These are phyloP conservation scores for Kurtzmaniella natalensis DNA, from an alignment of 1,139 yeast genomes.

Conservation along the genomic window DNA sequence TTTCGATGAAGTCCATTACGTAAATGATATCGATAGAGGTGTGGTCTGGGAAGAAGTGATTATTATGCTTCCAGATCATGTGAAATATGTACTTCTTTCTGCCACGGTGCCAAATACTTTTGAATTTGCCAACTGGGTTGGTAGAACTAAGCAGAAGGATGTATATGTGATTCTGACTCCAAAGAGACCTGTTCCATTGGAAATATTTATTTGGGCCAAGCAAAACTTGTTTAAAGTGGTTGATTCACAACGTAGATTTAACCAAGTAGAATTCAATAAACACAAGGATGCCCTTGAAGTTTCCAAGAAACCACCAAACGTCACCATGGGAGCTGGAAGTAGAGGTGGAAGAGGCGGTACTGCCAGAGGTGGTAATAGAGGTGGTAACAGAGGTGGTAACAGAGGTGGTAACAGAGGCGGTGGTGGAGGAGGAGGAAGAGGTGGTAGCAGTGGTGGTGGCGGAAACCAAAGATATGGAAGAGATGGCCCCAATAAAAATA, in stretches of 20 bases:
- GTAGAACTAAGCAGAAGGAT: slow-evolving; percentile 92
- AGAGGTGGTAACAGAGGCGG: slow-evolving; percentile 23
- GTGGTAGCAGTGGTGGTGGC: slow-evolving; percentile 15
- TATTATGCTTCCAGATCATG: slow-evolving; percentile 93
- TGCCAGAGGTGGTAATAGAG: slow-evolving; percentile 39
- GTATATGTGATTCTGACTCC: slow-evolving; percentile 95
- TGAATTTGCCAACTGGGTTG: slow-evolving; percentile 98
- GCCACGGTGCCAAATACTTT: slow-evolving; percentile 98
- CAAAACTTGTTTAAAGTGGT: slow-evolving; percentile 65
- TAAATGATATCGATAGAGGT: slow-evolving; percentile 94
- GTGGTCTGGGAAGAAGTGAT: slow-evolving; percentile 99
- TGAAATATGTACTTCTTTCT: slow-evolving; percentile 79
- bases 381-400: slow-evolving; percentile 22
- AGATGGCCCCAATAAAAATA: slow-evolving; percentile 73
- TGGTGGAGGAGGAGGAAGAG: slow-evolving; percentile 14
- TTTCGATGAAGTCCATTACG: slow-evolving; percentile 96
- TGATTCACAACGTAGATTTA: slow-evolving; percentile 66
- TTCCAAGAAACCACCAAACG: slow-evolving; percentile 31
- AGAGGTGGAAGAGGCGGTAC: slow-evolving; percentile 45
- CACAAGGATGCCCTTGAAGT: slow-evolving; percentile 52
- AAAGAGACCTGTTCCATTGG: slow-evolving; percentile 93
- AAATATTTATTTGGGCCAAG: slow-evolving; percentile 78
- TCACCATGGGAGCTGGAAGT: slow-evolving; percentile 38
- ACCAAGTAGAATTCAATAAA: slow-evolving; percentile 57
- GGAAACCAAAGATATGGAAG: slow-evolving; percentile 34